Base-by-base conservation (phyloP, 768 basidiomycete genomes). In the Agaricus blazei region DNA sequence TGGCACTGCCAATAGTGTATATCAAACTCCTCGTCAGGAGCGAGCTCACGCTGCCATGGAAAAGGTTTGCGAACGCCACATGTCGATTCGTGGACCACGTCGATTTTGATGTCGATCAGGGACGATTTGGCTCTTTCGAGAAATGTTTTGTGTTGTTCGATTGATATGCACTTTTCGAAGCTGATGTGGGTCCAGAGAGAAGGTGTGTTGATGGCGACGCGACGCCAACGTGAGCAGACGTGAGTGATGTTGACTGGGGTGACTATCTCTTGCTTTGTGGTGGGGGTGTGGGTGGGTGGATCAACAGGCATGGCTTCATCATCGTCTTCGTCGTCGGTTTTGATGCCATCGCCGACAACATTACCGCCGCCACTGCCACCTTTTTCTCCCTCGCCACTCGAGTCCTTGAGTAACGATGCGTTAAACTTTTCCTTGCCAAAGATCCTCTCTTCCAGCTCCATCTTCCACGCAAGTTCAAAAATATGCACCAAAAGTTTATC, bases 151-250 rank as follows among this genome's bases (percentile, higher is more conserved):
- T 78, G 74, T 51, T 68, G 72, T 9, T 77, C 76, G 52, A 78
- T 75, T 1, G 77, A 76, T 3, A 72, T 67, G 26, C 66, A 71
- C 37, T 70, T 67, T 4, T 58, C 41, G 42, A 79, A 80, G 3
- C 66, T 60, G 40, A 87, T 69, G 29, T 56, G 66, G 9, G 78
- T 79, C 85, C 85, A 88, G 15, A 87, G 72, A 8, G 70, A 68
- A 0, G 83, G 80, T 0, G 78, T 79, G 29, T 75, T 75, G 28
- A 86, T 52, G 3, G 83, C 78, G 19, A 76, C 66, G 31, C 67
- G 68, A 48, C 84, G 80, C 85, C 85, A 87, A 54, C 76, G 80
- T 26, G 62, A 68, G 65, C 84, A 87, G 9, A 85, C 78, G 60
- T 84, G 84, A 15, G 84, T 84, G 12, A 77, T 81, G 60, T 83